Evolutionary conservation across 208 protist genomes (phyloP), one percentile per base, ranked within the genome.

Genomic region (Trypanosoma theileri): DNA sequence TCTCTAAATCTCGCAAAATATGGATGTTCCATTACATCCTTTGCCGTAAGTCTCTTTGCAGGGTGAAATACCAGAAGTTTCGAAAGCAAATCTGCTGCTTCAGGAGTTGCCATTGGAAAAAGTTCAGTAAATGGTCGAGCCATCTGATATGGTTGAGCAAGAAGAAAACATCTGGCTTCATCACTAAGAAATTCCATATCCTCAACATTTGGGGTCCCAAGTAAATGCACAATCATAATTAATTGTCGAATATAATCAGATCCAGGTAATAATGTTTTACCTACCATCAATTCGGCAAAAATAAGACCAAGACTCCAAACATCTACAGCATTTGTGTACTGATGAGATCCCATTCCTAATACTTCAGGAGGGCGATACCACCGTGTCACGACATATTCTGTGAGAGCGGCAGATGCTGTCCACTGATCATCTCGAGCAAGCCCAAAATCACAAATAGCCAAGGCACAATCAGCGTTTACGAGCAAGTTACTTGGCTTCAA

Each of bases 351-450:
- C 82, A 93, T 92, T 9, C 84, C 88, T 48, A 99, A 91, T 21
- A 99, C 85, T 75, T 99, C 98, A 17, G 99, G 99, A n/a, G 99
- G 97, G 35, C 99, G 84, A 75, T 99, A 99, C 98, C 98, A 99
- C 4, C 99, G 81, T 9, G 98, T 99, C 24, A 98, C 96, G 10
- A 99, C 97, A 73, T 98, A 99, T 65, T 98, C 94, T 14, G 98
- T 99, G 60, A 99, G 89, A 58, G 94, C 63, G 55, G 22, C 44
- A 50, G 28, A 80, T 69, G 52, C 68, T 63, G 62, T 80, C 75
- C 21, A 83, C 61, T 85, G 77, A 55, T 94, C 88, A 65, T 95
- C 91, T 35, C 92, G 87, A 22, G 92, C 88, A 19, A 97, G 73
- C 3, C 93, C 93, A 81, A 97, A 98, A 71, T 98, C 96, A 75